A percentile compares a stretch with the other conserved stretches of the same genome.
phyloP scores from a whole-genome alignment of 2,329 filamentous ascomycete genomes.

The Zymoseptoria tritici region DNA sequence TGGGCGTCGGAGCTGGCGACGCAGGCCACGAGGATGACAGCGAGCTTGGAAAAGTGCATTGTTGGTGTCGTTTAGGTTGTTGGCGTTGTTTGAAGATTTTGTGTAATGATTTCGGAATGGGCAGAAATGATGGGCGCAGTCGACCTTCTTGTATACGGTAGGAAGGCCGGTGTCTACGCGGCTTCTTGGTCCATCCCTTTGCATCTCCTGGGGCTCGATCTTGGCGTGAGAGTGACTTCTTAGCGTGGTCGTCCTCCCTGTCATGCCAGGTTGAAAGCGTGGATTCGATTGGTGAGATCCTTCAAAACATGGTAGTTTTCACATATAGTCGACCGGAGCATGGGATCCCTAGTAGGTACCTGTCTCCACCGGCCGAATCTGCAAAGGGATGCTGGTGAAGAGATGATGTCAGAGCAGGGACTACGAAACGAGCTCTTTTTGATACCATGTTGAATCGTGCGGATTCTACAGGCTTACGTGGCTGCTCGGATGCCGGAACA shows the following conservation, averaged over 20 bases:
- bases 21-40: too few species aligned
- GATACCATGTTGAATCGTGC: background rate
- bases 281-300: too few species aligned
- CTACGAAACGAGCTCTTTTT: background rate
- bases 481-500: background rate
- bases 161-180: background rate
- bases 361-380: too few species aligned
- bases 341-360: too few species aligned
- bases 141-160: background rate
- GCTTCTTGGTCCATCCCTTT: background rate
- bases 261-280: background rate
- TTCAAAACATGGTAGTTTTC: too few species aligned
- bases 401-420: background rate
- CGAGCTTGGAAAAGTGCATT: too few species aligned
- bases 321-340: too few species aligned
- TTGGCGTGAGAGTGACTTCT: too few species aligned
- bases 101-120: too few species aligned
- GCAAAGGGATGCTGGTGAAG: background rate
- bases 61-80: background rate
- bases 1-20: too few species aligned
- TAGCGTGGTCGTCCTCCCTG: background rate
- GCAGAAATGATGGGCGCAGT: background rate
- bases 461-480: background rate
- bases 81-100: background rate
- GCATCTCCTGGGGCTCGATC: too few species aligned